Conservation (phyloP, 768 basidiomycete species). For the Dacryopinax primogenitus region DNA sequence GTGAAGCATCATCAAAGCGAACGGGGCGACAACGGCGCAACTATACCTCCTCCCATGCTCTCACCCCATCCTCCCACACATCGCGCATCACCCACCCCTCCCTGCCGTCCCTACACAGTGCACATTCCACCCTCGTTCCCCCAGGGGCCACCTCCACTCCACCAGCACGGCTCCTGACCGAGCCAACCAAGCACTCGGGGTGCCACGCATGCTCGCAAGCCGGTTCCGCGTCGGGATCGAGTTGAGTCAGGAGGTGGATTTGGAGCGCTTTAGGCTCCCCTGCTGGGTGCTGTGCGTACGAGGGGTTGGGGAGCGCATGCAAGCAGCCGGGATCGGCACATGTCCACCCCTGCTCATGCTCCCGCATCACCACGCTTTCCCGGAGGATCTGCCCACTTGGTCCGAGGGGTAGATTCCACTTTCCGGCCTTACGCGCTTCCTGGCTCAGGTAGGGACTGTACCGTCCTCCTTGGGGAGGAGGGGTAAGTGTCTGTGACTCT, state of each 20-base stretch:
- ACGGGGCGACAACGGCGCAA: background rate
- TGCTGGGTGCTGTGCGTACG: background rate
- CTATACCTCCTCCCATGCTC: conserved; percentile 2
- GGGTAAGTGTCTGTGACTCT: background rate
- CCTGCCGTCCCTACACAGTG: background rate
- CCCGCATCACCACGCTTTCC: background rate
- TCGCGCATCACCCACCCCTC: background rate
- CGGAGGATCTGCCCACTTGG: background rate
- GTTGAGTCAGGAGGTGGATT: background rate
- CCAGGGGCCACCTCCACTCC: background rate
- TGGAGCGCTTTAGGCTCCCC: background rate
- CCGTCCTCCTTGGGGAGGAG: background rate
- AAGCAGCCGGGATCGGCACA: background rate
- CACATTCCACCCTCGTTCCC: background rate
- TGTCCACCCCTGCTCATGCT: conserved; percentile 1
- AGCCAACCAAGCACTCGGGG: background rate
- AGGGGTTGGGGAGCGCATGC: background rate
- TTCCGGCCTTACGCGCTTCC: conserved; percentile 1
- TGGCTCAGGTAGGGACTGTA: conserved; percentile 1
- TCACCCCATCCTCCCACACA: background rate
- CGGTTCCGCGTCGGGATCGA: background rate
- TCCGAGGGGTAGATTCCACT: background rate
- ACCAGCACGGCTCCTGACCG: background rate
- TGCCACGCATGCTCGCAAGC: conserved; percentile 2
- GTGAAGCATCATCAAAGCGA: background rate